Base-by-base conservation (phyloP, 768 basidiomycete genomes). In the Pholiota conissans region DNA sequence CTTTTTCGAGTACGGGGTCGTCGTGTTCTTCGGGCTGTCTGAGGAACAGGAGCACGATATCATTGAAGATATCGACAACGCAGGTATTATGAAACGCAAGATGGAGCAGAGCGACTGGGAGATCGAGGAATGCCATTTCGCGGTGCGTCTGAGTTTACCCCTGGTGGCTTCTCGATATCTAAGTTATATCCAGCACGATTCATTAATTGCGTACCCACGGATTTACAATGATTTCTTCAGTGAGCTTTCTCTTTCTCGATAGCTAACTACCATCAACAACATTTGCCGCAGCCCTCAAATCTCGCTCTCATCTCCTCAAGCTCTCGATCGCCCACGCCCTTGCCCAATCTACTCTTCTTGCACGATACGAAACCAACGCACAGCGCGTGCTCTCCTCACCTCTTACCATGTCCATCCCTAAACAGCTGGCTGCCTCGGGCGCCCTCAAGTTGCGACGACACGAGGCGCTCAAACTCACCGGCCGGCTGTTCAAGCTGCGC, bases 181-280 rank as follows among this genome's bases (percentile, higher is more conserved):
- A 51, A 53, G 30, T 53, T 58, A 52, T 18, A 28, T 59, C 1
- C 59, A 91, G 91, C 90, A 94, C 66, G 95, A 98, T 65, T 82
- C 89, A 3, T 73, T 85, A 53, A 93, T 95, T 9, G 79, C 84
- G 0, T 93, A 89, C 64, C 95, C 95, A 14, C 84, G 95, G 46
- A 95, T 98, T 61, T 97, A 92, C 75, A 96, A 98, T 60, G 95
- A 96, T 71, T 92, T 95, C 74, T 96, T 95, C 74, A 95, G 94
- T 95, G 66, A 63, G 89, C 79, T 9, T 26, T 27, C 52, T n/a
- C 35, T 8, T 28, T 50, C 6, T 61, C 26, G 26, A 7, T 10
- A n/a, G 8, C 20, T 5, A 16, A 11, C n/a, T 5, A 29, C 59
- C 7, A 22, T 22, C 22, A 35, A 24, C 46, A 28, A 22, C 47